Percentiles rank a stretch among this genome's conserved stretches.
Evolutionary conservation across 2,329 filamentous ascomycete genomes (phyloP).

Genomic region (Alternaria sp.): DNA sequence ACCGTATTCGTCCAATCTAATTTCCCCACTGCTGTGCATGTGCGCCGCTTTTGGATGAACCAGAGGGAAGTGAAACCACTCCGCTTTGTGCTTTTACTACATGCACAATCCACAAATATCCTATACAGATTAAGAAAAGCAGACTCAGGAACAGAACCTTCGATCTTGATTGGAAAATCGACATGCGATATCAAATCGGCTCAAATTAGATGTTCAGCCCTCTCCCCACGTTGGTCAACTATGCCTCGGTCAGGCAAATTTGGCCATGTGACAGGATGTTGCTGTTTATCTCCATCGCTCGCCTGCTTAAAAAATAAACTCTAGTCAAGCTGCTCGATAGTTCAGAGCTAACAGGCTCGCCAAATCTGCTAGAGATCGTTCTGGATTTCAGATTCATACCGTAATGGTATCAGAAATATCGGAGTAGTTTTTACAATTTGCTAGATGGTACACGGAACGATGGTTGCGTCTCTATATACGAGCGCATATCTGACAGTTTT

Average conservation of each 20-base stretch:
- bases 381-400: too few species aligned
- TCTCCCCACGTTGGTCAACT: neutral
- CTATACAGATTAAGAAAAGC: too few species aligned
- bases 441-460: too few species aligned
- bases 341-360: neutral
- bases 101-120: neutral
- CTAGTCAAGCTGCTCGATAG: neutral
- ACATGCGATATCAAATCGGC: neutral
- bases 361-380: neutral
- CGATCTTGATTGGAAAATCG: neutral
- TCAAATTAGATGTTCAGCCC: neutral
- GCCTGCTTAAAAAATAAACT: neutral
- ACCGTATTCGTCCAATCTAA: neutral
- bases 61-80: neutral
- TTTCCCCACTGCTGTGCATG: neutral
- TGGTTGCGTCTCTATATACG: too few species aligned
- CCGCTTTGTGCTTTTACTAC: neutral
- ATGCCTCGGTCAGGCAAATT: neutral
- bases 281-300: neutral
- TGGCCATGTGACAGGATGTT: too few species aligned
- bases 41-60: neutral
- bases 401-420: too few species aligned
- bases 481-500: too few species aligned
- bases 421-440: too few species aligned
- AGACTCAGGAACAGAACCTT: neutral